Conservation (phyloP, 179 eudicot genomes). For the Sideroxylon spinosum region DNA sequence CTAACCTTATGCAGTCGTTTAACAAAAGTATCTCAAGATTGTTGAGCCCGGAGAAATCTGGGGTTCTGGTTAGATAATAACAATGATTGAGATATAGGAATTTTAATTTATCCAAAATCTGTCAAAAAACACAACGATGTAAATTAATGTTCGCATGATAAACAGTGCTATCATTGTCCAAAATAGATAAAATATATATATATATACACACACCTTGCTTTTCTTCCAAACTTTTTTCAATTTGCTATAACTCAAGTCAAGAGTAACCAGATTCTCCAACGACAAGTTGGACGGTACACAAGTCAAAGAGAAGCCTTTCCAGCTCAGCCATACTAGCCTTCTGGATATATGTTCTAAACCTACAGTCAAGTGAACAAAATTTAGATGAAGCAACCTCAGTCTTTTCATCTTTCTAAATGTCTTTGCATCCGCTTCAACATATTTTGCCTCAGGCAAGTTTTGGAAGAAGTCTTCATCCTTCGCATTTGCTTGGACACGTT, state of each 20-base stretch:
- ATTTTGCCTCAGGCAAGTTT: background rate
- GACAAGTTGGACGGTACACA: background rate
- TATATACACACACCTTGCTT: background rate
- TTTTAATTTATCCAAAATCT: background rate
- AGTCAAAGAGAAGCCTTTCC: background rate
- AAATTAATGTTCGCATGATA: background rate
- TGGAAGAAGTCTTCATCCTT: no score
- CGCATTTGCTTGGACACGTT: no score
- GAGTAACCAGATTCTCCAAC: background rate
- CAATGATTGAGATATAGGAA: background rate
- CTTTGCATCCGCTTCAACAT: background rate
- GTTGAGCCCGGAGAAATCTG: background rate
- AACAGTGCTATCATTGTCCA: background rate
- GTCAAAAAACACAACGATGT: background rate
- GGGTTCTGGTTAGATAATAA: background rate
- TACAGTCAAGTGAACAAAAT: background rate
- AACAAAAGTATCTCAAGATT: background rate
- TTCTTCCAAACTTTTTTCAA: background rate
- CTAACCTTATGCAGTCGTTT: background rate
- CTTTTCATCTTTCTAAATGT: constrained; percentile 7
- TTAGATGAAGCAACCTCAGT: constrained; percentile 5
- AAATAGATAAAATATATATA: background rate
- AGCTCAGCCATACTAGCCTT: constrained; percentile 6
- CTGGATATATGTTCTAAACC: background rate
- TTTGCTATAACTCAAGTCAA: background rate